Percentiles rank a stretch among this genome's conserved stretches.
Evolutionary conservation across 768 basidiomycete genomes (phyloP).

Genomic region (Coprinellus micaceus): DNA sequence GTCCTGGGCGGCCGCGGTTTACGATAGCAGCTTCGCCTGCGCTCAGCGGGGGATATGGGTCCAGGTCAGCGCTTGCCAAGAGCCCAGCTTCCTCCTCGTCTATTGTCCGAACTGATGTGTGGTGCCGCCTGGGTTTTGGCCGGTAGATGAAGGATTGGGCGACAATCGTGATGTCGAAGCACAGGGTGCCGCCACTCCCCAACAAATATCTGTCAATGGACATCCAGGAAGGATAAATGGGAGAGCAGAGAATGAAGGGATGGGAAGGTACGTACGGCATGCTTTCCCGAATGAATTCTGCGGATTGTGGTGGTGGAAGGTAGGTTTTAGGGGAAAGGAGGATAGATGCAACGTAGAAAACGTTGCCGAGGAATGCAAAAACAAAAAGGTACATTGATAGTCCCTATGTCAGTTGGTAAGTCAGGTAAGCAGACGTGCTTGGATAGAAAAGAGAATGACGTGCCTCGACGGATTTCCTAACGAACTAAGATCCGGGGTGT

Average conservation of each 20-base stretch:
- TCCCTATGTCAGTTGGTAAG: conserved; percentile 46
- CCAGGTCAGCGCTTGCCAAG: conserved; percentile 39
- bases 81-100: conserved; percentile 51
- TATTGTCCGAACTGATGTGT: conserved; percentile 20
- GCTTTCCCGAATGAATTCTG: conserved; percentile 71
- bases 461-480: conserved; percentile 86
- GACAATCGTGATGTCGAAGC: conserved; percentile 92
- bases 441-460: conserved; percentile 2
- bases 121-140: conserved; percentile 40
- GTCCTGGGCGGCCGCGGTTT: conserved; percentile 38
- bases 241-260: background rate
- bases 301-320: conserved; percentile 55
- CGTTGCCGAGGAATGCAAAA: conserved; percentile 91
- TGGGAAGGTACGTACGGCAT: conserved; percentile 62
- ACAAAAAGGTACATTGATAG: conserved; percentile 92
- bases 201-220: conserved; percentile 63
- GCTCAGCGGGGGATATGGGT: conserved; percentile 24
- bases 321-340: conserved; percentile 66
- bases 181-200: conserved; percentile 87
- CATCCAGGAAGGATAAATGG: background rate
- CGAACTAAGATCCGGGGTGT: conserved; percentile 48
- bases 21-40: conserved; percentile 23
- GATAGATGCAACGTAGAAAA: conserved; percentile 89
- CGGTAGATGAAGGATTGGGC: conserved; percentile 80
- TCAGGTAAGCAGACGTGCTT: background rate